phyloP scores from a whole-genome alignment of 148 eudicot species.

The Rhododendron ferrugineum region DNA sequence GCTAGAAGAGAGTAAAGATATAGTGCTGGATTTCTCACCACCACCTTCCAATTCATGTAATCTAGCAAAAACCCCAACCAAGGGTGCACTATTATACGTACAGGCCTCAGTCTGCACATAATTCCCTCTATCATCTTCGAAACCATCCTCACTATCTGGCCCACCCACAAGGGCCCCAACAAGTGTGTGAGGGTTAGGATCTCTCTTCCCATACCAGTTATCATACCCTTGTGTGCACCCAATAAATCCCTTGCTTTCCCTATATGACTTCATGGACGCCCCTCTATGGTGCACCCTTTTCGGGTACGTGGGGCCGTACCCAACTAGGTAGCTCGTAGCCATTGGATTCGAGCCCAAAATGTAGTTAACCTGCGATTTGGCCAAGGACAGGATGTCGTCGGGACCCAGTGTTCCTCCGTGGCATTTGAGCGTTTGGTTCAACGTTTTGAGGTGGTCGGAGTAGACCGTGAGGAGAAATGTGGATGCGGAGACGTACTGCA shows the following conservation, averaged over 20 bases:
- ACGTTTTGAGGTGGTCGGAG: slow-evolving; percentile 43
- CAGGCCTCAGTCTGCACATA: slow-evolving; percentile 86
- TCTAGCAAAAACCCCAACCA: slow-evolving; percentile 79
- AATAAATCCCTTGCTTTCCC: slow-evolving; percentile 63
- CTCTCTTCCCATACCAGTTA: slow-evolving; percentile 47
- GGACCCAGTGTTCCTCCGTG: slow-evolving; percentile 27
- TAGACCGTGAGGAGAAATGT: slow-evolving; percentile 53
- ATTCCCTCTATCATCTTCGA: slow-evolving; percentile 56
- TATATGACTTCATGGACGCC: slow-evolving; percentile 68
- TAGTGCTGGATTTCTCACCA: background rate
- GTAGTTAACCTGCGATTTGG: slow-evolving; percentile 64
- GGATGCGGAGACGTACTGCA: slow-evolving; percentile 82
- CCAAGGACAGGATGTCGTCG: slow-evolving; percentile 37
- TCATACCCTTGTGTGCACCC: slow-evolving; percentile 95
- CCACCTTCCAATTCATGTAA: slow-evolving; percentile 22
- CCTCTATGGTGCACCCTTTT: slow-evolving; percentile 81
- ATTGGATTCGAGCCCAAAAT: slow-evolving; percentile 76
- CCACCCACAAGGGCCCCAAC: slow-evolving; percentile 90
- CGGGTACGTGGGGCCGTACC: slow-evolving; percentile 58
- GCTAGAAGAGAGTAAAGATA: background rate
- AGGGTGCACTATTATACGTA: slow-evolving; percentile 78
- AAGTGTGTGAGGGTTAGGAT: slow-evolving; percentile 61
- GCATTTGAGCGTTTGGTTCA: slow-evolving; percentile 28
- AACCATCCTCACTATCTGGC: slow-evolving; percentile 53
- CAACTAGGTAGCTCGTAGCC: slow-evolving; percentile 74